Conservation (phyloP, 192 early-diverging fungal species). For the Coemansia sp. region DNA sequence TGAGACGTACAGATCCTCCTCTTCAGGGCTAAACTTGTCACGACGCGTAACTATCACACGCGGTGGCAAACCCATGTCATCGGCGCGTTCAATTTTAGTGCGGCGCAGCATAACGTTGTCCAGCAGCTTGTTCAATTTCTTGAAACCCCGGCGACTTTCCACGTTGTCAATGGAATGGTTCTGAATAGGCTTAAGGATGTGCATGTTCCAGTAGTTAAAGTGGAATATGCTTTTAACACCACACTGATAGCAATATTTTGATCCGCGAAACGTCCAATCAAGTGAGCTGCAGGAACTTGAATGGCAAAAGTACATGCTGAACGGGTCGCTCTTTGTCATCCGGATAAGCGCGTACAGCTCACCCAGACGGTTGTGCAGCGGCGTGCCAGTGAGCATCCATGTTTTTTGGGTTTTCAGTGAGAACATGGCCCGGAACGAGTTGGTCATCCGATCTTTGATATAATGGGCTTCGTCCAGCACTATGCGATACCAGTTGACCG, state of each 20-base stretch:
- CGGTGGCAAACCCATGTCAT: constrained; percentile 86
- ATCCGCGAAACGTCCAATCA: constrained; percentile 60
- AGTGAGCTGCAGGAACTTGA: constrained; percentile 68
- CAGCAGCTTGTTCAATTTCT: constrained; percentile 72
- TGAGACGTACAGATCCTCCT: constrained; percentile 86
- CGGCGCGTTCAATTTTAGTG: constrained; percentile 84
- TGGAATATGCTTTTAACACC: constrained; percentile 65
- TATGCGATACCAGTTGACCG: constrained; percentile 77
- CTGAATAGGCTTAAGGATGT: constrained; percentile 90
- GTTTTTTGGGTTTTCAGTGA: constrained; percentile 62
- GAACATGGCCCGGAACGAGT: constrained; percentile 84
- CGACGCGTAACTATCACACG: constrained; percentile 74
- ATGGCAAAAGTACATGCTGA: constrained; percentile 84
- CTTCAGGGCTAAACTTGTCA: constrained; percentile 83
- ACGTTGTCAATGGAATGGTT: constrained; percentile 29
- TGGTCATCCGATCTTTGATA: constrained; percentile 84
- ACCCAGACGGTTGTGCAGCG: constrained; percentile 90
- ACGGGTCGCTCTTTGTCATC: constrained; percentile 80
- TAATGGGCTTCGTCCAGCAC: constrained; percentile 86
- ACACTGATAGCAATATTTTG: constrained; percentile 60
- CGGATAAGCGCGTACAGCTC: constrained; percentile 91
- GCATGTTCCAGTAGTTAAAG: constrained; percentile 86
- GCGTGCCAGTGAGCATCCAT: constrained; percentile 90
- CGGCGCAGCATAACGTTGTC: constrained; percentile 87
- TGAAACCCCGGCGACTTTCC: constrained; percentile 61